Conservation (phyloP, 2,329 filamentous ascomycete species). For the Stagonosporopsis vannaccii region DNA sequence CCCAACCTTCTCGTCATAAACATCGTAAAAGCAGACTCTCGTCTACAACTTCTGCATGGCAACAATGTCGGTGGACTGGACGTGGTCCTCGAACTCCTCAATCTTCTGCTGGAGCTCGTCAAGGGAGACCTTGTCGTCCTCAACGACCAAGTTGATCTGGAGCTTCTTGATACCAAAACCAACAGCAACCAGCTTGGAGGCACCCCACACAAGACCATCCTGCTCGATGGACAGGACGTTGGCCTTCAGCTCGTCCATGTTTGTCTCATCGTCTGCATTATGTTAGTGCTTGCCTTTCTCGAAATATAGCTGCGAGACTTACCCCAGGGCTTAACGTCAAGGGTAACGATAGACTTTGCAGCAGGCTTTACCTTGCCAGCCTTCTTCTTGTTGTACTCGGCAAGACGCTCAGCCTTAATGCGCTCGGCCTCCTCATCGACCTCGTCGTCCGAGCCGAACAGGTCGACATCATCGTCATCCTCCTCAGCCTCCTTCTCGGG, state of each 20-base stretch:
- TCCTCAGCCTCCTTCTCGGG: slow-evolving; percentile 67
- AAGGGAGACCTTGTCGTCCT: slow-evolving; percentile 94
- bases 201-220: slow-evolving; percentile 97
- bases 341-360: slow-evolving; percentile 94
- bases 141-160: slow-evolving; percentile 96
- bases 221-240: slow-evolving; percentile 83
- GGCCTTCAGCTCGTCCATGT: slow-evolving; percentile 82
- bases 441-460: slow-evolving; percentile 85
- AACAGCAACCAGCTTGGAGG: slow-evolving; percentile 84
- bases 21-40: slow-evolving; percentile 25
- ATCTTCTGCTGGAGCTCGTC: slow-evolving; percentile 89
- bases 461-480: slow-evolving; percentile 78
- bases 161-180: slow-evolving; percentile 99
- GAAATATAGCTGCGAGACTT: slow-evolving; percentile 51
- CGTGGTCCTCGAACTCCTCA: slow-evolving; percentile 86
- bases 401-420: slow-evolving; percentile 87
- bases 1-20: slow-evolving; percentile 36
- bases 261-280: slow-evolving; percentile 82
- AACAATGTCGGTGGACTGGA: slow-evolving; percentile 94
- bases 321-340: slow-evolving; percentile 99
- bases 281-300: slow-evolving; percentile 28
- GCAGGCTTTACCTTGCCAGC: slow-evolving; percentile 87
- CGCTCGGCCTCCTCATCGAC: slow-evolving; percentile 74
- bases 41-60: slow-evolving; percentile 54
- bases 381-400: slow-evolving; percentile 97